These are phyloP conservation scores for Annulohypoxylon maeteangense DNA, from an alignment of 495 filamentous ascomycete genomes.

Conservation along the genomic window DNA sequence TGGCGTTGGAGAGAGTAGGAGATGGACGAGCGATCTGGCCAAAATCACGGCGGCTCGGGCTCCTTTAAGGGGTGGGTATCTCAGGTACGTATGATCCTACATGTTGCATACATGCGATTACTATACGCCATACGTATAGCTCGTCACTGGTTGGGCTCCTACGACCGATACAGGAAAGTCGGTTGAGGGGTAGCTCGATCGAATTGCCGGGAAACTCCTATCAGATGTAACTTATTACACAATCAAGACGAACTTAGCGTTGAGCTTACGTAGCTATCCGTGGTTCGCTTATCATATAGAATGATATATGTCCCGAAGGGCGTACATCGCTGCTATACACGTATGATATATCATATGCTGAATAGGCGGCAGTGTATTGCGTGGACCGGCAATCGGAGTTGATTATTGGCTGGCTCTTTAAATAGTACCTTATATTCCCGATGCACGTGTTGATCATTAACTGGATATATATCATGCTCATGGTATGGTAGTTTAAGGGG, in stretches of 20 bases:
- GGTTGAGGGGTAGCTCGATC: slow-evolving; percentile 3
- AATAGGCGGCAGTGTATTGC: not conserved
- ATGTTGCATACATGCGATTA: not conserved
- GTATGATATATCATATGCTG: not conserved
- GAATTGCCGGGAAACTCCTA: not conserved
- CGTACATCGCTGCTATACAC: not conserved
- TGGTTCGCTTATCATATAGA: not conserved
- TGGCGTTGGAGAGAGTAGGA: not conserved
- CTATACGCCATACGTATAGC: not conserved
- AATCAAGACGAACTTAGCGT: not conserved
- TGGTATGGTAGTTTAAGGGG: not conserved
- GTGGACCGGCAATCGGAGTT: not conserved
- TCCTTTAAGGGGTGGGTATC: not conserved
- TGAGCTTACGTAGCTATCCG: not conserved
- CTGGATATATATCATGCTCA: not conserved
- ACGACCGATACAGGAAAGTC: slow-evolving; percentile 5
- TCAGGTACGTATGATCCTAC: not conserved
- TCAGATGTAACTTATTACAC: slow-evolving; percentile 5
- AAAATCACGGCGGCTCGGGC: not conserved
- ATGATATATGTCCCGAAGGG: not conserved
- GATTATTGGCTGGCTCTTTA: not conserved
- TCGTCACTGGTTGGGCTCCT: not conserved
- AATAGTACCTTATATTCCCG: not conserved
- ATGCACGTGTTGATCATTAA: not conserved
- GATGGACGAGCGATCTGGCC: not conserved